These are phyloP conservation scores for Lichtheimia hyalospora DNA, from an alignment of 371 early-diverging fungal genomes.

Conservation along the genomic window DNA sequence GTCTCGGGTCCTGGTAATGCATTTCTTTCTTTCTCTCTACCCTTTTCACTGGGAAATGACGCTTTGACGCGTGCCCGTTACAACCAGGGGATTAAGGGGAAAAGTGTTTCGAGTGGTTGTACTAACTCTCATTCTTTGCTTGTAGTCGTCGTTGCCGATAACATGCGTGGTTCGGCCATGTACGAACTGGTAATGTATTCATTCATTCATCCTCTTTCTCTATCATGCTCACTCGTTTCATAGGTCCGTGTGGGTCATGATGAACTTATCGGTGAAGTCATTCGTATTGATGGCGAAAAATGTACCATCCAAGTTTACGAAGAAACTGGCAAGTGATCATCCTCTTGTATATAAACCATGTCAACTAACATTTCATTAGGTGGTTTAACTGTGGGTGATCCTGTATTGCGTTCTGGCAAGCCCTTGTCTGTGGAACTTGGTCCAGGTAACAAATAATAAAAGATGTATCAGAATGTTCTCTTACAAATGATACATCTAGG, in stretches of 20 bases:
- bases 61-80: conserved; percentile 2
- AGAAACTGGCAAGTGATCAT: conserved; percentile 85
- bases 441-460: conserved; percentile 70
- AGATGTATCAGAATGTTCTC: background rate
- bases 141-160: conserved; percentile 96
- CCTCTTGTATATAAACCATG: background rate
- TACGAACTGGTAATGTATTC: conserved; percentile 89
- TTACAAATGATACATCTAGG: conserved; percentile 37
- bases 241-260: conserved; percentile 98
- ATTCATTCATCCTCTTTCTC: background rate
- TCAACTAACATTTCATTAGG: conserved; percentile 49
- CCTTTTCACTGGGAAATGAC: background rate
- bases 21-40: background rate
- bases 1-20: conserved; percentile 98
- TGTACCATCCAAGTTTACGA: conserved; percentile 99
- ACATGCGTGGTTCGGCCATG: conserved; percentile 99
- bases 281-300: conserved; percentile 99
- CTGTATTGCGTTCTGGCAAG: conserved; percentile 96
- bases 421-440: conserved; percentile 99
- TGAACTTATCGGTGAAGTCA: conserved; percentile 99
- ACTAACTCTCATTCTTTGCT: conserved; percentile 3
- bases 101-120: conserved; percentile 1
- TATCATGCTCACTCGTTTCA: conserved; percentile 1
- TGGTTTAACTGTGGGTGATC: conserved; percentile 99
- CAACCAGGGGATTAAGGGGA: background rate